Conservation (phyloP, 2,329 filamentous ascomycete species). For the Alternaria conjuncta region DNA sequence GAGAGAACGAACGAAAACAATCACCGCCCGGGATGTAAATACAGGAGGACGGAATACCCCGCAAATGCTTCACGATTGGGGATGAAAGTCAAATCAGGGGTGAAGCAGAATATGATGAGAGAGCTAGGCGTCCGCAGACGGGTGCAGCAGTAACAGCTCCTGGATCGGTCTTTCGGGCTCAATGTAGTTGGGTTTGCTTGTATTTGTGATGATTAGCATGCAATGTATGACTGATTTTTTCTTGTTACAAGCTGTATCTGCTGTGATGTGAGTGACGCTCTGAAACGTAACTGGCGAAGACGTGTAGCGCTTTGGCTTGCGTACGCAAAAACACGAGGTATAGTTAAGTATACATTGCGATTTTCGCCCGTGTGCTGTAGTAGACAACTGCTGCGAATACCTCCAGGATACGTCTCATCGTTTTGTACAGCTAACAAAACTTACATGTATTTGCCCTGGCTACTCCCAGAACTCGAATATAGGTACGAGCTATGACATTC, state of each 20-base stretch:
- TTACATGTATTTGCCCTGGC: not conserved
- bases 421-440: not conserved
- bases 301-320: not conserved
- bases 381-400: not conserved
- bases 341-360: not conserved
- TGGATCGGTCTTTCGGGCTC: slow-evolving; percentile 36
- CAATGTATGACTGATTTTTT: slow-evolving; percentile 42
- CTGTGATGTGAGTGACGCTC: not conserved
- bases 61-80: slow-evolving; percentile 24
- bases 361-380: not conserved
- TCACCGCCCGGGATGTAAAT: slow-evolving; percentile 44
- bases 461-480: not conserved
- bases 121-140: slow-evolving; percentile 22
- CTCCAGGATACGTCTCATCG: not conserved
- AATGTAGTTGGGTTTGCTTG: slow-evolving; percentile 41
- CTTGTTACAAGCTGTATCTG: slow-evolving; percentile 9
- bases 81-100: slow-evolving; percentile 21
- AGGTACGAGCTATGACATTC: not conserved
- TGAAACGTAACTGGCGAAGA: not conserved
- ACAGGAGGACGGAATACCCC: slow-evolving; percentile 31
- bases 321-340: not conserved
- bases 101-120: slow-evolving; percentile 29
- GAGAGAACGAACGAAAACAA: slow-evolving; percentile 14
- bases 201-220: slow-evolving; percentile 49
- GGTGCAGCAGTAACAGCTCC: slow-evolving; percentile 31